Base-by-base conservation (phyloP, 305 asterid genomes). In the Fraxinus platypoda region DNA sequence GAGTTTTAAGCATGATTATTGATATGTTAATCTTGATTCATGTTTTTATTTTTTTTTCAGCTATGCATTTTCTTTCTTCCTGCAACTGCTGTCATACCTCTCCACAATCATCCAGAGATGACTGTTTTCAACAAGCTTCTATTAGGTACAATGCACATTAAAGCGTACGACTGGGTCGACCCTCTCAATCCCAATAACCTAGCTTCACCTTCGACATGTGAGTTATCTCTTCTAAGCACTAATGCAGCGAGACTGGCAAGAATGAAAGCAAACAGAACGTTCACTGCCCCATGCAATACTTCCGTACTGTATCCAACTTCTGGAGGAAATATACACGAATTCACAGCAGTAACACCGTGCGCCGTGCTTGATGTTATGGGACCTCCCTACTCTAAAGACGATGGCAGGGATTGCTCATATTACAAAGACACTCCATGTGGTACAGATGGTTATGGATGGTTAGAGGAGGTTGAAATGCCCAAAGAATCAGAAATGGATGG, bases 71-170 rank as follows among this genome's bases (percentile, higher is more conserved):
- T 95, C 90, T 93, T 95, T 66, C 88, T 95, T 31, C 97, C 99
- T 0, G 91, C 91, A 54, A 81, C 54, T n/a, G 93, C 90, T 4
- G 95, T 90, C 19, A 95, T 94, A 73, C 99, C 99, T 25, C 98
- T 95, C 81, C 99, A 95, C 89, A 91, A 95, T 84, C 99, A 95
- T 85, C 99, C 99, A 0, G 94, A 88, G 78, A 95, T 95, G 99
- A 94, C 98, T 0, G 98, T 95, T 31, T 94, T 92, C 84, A 95
- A 90, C 95, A 95, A 95, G 95, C 95, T 95, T 83, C 90, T 95
- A 8, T 38, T 92, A 8, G 99, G 99, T 66, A 89, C 87, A 0
- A 93, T 95, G 99, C 98, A 94, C 89, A 90, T 95, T 25, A 93
- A 94, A 81, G 88, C 98, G 0, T 95, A 94, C 38, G 99, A 95